Evolutionary conservation across 108 stramenopile genomes (phyloP), one percentile per base, ranked within the genome.

Genomic region (Tribonema minus): DNA sequence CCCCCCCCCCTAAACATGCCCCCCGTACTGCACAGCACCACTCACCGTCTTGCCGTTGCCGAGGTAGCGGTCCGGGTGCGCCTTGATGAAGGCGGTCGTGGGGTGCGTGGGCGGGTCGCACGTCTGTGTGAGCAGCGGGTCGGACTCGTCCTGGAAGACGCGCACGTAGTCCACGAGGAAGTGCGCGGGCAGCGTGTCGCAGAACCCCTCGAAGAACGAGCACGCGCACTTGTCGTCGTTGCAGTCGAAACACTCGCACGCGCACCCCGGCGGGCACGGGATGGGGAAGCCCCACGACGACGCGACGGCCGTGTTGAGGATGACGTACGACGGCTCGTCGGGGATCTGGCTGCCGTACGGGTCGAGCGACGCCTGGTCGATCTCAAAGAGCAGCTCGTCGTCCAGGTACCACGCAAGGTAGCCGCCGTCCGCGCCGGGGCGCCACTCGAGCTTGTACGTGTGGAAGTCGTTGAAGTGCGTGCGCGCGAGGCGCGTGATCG

Each of bases 281-380:
- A 87, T 88, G 3, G 96, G 96, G 80, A 97, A 97, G 30, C 94
- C 96, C 96, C 96, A 97, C 5, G 94, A 94, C 2, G 90, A 90
- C 6, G 91, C 91, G 30, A 97, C 88, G 9, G 94, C 96, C 15
- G 90, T 92, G 79, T 97, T 97, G 69, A 97, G 85, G 68, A 97
- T 92, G 28, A 97, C 69, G 75, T 94, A 95, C 5, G 87, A 88
- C 2, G 96, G 96, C 82, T 97, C 96, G 67, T 90, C 88, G 15
- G 96, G 94, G 70, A 97, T 91, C 71, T 94, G 90, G 2, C 68
- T 71, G 7, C 71, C 71, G 30, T 72, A 61, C 38, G 61, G 28
- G 28, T 76, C 83, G 38, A 94, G 68, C 3, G 88, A 80, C 30
- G 81, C 72, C 60, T 89, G 92, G 23, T 90, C 83, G 60, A 96